Conservation (phyloP, 805 yeast species). For the Wickerhamomyces chaumierensis region DNA sequence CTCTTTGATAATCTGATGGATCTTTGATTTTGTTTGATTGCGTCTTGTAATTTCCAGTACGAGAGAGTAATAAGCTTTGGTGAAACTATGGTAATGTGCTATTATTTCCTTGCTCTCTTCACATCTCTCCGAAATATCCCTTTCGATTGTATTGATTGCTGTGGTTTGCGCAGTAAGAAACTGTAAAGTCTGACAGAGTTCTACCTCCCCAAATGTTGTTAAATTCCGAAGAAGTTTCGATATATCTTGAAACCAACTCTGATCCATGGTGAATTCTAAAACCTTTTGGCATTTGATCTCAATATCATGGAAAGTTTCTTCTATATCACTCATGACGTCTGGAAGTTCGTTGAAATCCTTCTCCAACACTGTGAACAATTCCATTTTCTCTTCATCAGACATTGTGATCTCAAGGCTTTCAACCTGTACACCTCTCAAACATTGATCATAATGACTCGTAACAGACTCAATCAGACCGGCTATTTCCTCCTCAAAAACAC, state of each 20-base stretch:
- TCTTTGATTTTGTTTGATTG: slow-evolving; percentile 25
- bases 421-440: slow-evolving; percentile 35
- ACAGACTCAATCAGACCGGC: slow-evolving; percentile 59
- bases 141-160: slow-evolving; percentile 2
- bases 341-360: slow-evolving; percentile 48
- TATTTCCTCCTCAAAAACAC: slow-evolving; percentile 51
- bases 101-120: slow-evolving; percentile 23
- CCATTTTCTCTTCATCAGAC: slow-evolving; percentile 21
- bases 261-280: slow-evolving; percentile 21
- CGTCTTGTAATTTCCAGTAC: slow-evolving; percentile 45
- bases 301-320: slow-evolving; percentile 24
- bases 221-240: slow-evolving; percentile 13
- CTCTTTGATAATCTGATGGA: slow-evolving; percentile 28
- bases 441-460: slow-evolving; percentile 77
- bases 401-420: slow-evolving; percentile 22
- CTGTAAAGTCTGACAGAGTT: slow-evolving; percentile 4
- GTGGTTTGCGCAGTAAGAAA: slow-evolving; percentile 6
- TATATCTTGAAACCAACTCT: slow-evolving; percentile 17
- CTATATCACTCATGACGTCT: slow-evolving; percentile 39
- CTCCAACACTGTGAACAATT: slow-evolving; percentile 34
- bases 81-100: slow-evolving; percentile 40
- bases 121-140: slow-evolving; percentile 10
- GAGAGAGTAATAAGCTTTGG: slow-evolving; percentile 39
- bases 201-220: slow-evolving; percentile 14
- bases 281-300: slow-evolving; percentile 12